Evolutionary conservation across 1,139 yeast genomes (phyloP).

Genomic region (Suhomyces guaymorum): DNA sequence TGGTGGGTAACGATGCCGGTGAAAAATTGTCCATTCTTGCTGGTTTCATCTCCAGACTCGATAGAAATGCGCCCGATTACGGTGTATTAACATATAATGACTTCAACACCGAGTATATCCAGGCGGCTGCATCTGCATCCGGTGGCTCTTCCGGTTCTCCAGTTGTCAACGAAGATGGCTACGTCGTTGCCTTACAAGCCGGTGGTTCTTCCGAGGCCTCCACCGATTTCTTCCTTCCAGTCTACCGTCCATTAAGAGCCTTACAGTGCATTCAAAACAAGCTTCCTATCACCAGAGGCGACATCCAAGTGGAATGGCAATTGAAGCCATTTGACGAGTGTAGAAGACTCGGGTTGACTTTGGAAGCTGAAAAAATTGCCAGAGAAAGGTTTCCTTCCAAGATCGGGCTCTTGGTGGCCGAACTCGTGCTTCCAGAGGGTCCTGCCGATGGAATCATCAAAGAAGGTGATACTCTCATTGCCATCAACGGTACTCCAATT

Average conservation of each 20-base stretch:
- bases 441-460: conserved; percentile 74
- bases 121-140: conserved; percentile 94
- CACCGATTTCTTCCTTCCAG: conserved; percentile 88
- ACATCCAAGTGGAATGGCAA: conserved; percentile 89
- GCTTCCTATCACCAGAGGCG: conserved; percentile 63
- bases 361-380: conserved; percentile 70
- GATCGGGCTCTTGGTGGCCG: conserved; percentile 84
- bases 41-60: conserved; percentile 87
- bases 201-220: conserved; percentile 93
- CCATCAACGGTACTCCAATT: conserved; percentile 66
- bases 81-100: conserved; percentile 90
- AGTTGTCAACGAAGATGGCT: conserved; percentile 83
- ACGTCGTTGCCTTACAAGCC: conserved; percentile 90
- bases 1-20: conserved; percentile 96
- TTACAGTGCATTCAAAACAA: conserved; percentile 65
- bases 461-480: conserved; percentile 84
- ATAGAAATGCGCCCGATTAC: conserved; percentile 93
- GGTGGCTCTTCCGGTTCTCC: conserved; percentile 98
- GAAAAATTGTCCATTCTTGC: conserved; percentile 86
- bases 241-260: conserved; percentile 81
- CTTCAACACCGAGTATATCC: conserved; percentile 93
- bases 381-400: conserved; percentile 70
- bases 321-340: conserved; percentile 90
- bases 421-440: conserved; percentile 80
- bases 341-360: conserved; percentile 77